phyloP scores from a whole-genome alignment of 2,329 filamentous ascomycete species.

The Penicillium sp. region DNA sequence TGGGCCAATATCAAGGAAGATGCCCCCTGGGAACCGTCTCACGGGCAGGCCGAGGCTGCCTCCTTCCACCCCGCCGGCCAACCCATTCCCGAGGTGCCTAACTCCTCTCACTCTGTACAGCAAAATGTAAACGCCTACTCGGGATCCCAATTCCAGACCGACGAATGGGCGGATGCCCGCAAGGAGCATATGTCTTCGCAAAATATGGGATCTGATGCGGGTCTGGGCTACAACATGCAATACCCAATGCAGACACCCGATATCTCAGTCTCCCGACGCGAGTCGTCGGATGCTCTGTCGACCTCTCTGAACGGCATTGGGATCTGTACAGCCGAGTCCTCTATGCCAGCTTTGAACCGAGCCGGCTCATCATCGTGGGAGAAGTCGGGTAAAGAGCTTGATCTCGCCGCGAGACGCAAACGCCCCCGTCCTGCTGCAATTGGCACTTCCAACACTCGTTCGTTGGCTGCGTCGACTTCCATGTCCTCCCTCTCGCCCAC shows the following conservation, averaged over 20 bases:
- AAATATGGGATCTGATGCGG: conserved; percentile 28
- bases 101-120: conserved; percentile 19
- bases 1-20: conserved; percentile 35
- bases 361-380: conserved; percentile 37
- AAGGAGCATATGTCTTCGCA: conserved; percentile 25
- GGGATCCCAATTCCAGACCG: conserved; percentile 23
- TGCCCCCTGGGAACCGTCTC: conserved; percentile 32
- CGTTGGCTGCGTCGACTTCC: conserved; percentile 43
- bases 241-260: conserved; percentile 39
- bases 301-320: conserved; percentile 41
- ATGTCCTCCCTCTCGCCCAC: conserved; percentile 50
- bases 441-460: conserved; percentile 45
- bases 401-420: conserved; percentile 52
- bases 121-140: conserved; percentile 21
- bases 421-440: conserved; percentile 52
- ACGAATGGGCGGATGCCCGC: conserved; percentile 34
- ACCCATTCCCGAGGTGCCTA: conserved; percentile 23
- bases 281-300: conserved; percentile 40
- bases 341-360: conserved; percentile 30
- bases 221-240: conserved; percentile 34
- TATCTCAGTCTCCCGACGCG: conserved; percentile 33
- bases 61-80: conserved; percentile 29
- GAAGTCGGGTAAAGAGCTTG: conserved; percentile 46
- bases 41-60: conserved; percentile 24
- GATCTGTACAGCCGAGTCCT: conserved; percentile 33